Evolutionary conservation across 208 protist species (phyloP), one percentile per base, ranked within the genome.

Genomic region (Wallacemonas sp.): DNA sequence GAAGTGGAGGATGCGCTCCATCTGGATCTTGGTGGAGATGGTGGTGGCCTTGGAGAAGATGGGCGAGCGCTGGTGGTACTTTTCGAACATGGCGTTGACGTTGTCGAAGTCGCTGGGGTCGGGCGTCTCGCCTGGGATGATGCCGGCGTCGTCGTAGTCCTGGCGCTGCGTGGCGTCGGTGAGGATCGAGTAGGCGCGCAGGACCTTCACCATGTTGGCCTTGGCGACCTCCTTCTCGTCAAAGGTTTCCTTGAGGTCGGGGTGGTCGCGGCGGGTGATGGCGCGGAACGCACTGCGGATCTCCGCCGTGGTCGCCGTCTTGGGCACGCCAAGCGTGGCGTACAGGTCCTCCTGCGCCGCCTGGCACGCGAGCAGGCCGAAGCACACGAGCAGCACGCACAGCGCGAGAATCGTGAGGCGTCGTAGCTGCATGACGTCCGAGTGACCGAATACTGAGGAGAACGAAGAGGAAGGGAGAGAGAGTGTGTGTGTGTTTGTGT

Each of bases 221-320:
- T 94, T 93, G 23, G 94, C 94, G 27, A 36, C 65, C 48, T 95
- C 90, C 76, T 94, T 93, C 65, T 87, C 94, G 5, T 93, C 76
- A 16, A 68, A 72, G 23, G 72, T 81, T 9, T 95, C 87, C 56
- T 97, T 94, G n/a, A 92, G 38, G 61, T 98, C 94, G 21, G 94
- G 94, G 72, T 98, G 94, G 43, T 90, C 76, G 56, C 85, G 66
- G 1, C 88, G 78, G 2, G 92, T 85, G 23, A 92, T 68, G 12
- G 64, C 61, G 17, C 89, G 81, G 57, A 96, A 98, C 1, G 92
- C 86, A 26, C 78, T 81, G 33, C 85, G 85, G 56, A 98, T 88
- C 26, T 92, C 84, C 3, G 64, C 70, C 66, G 84, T 79, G 48
- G 75, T 81, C 11, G 88, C 87, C 0, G 61, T 62, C 24, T 63